Percentiles rank a stretch among this genome's conserved stretches.
Conservation (phyloP, 768 basidiomycete species). For the Stropharia rugosoannulata region DNA sequence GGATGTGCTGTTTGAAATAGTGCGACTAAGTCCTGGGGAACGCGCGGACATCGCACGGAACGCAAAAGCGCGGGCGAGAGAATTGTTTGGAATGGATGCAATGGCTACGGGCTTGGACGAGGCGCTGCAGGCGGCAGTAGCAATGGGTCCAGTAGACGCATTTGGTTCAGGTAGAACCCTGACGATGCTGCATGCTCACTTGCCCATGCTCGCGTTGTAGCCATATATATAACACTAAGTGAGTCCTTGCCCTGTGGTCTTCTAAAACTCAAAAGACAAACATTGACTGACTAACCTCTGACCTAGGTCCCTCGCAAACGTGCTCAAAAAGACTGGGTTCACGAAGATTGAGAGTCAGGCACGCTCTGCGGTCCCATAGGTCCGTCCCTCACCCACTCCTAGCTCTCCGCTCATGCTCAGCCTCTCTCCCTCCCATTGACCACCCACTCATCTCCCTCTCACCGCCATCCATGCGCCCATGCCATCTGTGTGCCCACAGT, state of each 20-base stretch:
- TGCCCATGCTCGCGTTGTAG: too few relatives aligned
- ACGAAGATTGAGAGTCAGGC: too few relatives aligned
- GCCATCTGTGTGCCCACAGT: slow-evolving; percentile 35
- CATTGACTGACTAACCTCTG: neutral
- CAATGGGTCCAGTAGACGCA: slow-evolving; percentile 44
- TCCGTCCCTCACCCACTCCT: too few relatives aligned
- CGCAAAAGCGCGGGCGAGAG: slow-evolving; percentile 60
- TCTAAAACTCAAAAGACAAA: too few relatives aligned
- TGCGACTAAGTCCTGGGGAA: slow-evolving; percentile 40
- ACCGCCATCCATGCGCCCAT: too few relatives aligned
- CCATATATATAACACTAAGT: slow-evolving; percentile 32
- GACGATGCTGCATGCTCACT: too few relatives aligned
- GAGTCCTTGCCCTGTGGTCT: neutral
- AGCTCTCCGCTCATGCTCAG: slow-evolving; percentile 15
- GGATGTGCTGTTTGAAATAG: slow-evolving; percentile 59
- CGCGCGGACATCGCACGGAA: slow-evolving; percentile 48
- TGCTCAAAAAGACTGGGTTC: slow-evolving; percentile 30
- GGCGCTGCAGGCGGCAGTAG: slow-evolving; percentile 52
- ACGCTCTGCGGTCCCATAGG: too few relatives aligned
- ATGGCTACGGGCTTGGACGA: slow-evolving; percentile 64
- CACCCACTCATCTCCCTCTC: slow-evolving; percentile 48
- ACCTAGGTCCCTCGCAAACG: slow-evolving; percentile 29
- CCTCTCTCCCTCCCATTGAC: too few relatives aligned
- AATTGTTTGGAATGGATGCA: slow-evolving; percentile 73
- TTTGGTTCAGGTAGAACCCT: slow-evolving; percentile 16